Base-by-base conservation (phyloP, 2,329 filamentous ascomycete species). In the Arachnopeziza araneosa region DNA sequence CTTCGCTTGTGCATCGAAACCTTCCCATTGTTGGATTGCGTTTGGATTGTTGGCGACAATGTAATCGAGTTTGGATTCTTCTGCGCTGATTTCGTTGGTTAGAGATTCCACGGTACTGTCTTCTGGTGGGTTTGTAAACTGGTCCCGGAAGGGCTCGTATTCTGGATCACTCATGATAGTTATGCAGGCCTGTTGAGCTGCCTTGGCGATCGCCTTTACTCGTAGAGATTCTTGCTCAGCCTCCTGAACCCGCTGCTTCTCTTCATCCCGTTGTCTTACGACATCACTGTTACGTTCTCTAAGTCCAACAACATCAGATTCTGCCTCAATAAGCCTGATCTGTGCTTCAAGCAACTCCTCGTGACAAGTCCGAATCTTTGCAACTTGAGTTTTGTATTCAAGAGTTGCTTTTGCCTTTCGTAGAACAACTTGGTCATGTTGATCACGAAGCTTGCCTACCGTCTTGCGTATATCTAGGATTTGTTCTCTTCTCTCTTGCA, bases 21-120 rank as follows among this genome's bases (percentile, higher is more conserved):
- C 50, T 73, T 95, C 88, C 69, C 87, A 98, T 66, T 96, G 88
- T 58, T 83, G 82, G 57, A 98, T 81, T 23, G 91, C 83, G 59
- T 85, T 83, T 2, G 86, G 87, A 67, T 93, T 91, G 48, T 89
- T 89, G 49, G 86, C 88, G 60, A 92, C 87, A 57, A 95, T 89
- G 64, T 95, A 83, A 61, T 92, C 89, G 2, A 98, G 83, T 62
- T 89, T 88, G 24, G 88, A 86, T 63, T 84, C 80, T 71, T 92
- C 88, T 0, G 87, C 86, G 23, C 85, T 80, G 55, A 97, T 89
- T 62, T 96, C 88, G 10, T 83, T 79, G 26, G 90, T 82, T 7
- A 97, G 77, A 2, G 87, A 81, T 54, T 89, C 86, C 0, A 82
- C 68, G 1, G 79, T 82, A 70, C 83, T 83, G 2, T 75, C 77